These are phyloP conservation scores for Kentomonas sorsogonicus DNA, from an alignment of 208 protist species.

Conservation along the genomic window DNA sequence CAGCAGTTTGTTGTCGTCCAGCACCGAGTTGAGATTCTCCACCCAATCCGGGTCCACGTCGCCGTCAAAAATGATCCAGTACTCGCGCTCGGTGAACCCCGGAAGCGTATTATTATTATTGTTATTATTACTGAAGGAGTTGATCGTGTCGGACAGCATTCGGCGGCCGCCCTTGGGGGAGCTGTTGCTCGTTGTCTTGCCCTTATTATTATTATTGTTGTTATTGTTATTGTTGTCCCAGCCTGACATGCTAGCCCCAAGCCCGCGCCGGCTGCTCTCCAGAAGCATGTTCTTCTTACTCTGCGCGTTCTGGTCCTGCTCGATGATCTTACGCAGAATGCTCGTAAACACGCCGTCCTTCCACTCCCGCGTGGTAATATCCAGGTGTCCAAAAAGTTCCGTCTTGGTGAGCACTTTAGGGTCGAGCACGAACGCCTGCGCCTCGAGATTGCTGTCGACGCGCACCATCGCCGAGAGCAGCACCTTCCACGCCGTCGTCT, in stretches of 20 bases:
- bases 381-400: constrained; percentile 97
- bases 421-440: constrained; percentile 95
- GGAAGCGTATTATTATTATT: too few relatives aligned
- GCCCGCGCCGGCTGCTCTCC: constrained; percentile 7
- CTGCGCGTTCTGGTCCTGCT: constrained; percentile 72
- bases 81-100: constrained; percentile 26
- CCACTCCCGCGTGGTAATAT: constrained; percentile 99
- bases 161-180: neutral
- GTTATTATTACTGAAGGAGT: too few relatives aligned
- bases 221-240: neutral
- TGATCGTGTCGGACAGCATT: neutral
- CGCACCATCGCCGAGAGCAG: constrained; percentile 93
- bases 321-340: constrained; percentile 95
- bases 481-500: constrained; percentile 94
- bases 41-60: constrained; percentile 99
- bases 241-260: too few relatives aligned
- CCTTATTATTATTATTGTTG: neutral
- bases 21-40: constrained; percentile 98
- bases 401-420: constrained; percentile 98
- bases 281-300: constrained; percentile 30
- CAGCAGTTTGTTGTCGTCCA: constrained; percentile 99
- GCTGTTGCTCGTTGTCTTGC: neutral
- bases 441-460: constrained; percentile 60
- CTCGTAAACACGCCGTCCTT: constrained; percentile 99
- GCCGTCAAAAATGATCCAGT: constrained; percentile 99